These are phyloP conservation scores for Rubus idaeus DNA, from an alignment of 306 rosid species.

Conservation along the genomic window DNA sequence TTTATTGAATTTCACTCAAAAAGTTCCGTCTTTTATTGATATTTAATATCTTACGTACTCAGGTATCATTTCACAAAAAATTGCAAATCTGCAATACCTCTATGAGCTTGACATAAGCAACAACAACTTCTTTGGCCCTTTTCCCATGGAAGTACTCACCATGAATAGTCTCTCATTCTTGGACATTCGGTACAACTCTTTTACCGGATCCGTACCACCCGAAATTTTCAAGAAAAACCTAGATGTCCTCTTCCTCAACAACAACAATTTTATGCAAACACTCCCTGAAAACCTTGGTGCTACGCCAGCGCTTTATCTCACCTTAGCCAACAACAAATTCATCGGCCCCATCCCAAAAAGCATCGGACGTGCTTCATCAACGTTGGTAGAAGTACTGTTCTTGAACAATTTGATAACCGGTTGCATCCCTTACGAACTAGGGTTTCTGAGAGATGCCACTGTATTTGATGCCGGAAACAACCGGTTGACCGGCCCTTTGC, in stretches of 20 bases:
- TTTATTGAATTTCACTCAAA: too few species aligned
- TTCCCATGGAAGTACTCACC: conserved; percentile 30
- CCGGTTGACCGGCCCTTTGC: conserved; percentile 42
- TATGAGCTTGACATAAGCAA: conserved; percentile 55
- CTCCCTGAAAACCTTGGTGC: conserved; percentile 40
- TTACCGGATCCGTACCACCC: conserved; percentile 38
- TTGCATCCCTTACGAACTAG: conserved; percentile 48
- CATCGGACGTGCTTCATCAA: conserved; percentile 35
- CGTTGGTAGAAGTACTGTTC: conserved; percentile 35
- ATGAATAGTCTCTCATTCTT: conserved; percentile 28
- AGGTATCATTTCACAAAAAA: conserved; percentile 35
- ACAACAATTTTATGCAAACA: conserved; percentile 33
- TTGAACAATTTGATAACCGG: conserved; percentile 42
- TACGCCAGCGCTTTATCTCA: conserved; percentile 32
- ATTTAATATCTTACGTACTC: background rate
- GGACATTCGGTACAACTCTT: conserved; percentile 44
- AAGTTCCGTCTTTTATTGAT: too few species aligned
- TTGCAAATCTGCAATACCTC: conserved; percentile 33
- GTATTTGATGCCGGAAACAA: conserved; percentile 44
- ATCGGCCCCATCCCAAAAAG: conserved; percentile 46
- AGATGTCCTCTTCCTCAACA: conserved; percentile 39
- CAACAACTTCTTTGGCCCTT: conserved; percentile 37
- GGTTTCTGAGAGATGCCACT: conserved; percentile 31
- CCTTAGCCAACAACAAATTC: conserved; percentile 50
- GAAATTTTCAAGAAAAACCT: conserved; percentile 29